Evolutionary conservation across 1,284 basidiomycete species (phyloP).

Genomic region (Tilletia caries): DNA sequence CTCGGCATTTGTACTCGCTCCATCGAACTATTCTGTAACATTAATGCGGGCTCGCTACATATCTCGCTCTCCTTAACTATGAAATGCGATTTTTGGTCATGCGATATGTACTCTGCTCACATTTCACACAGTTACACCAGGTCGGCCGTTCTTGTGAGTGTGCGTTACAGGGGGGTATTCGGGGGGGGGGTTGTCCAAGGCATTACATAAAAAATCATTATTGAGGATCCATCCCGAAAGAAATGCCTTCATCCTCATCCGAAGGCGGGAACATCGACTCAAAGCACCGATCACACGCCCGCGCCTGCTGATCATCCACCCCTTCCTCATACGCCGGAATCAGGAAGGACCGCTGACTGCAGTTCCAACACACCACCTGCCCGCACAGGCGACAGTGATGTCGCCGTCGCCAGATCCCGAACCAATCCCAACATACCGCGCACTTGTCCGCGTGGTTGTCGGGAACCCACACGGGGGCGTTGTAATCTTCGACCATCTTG

Average conservation of each 20-base stretch:
- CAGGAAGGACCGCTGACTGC: slow-evolving; percentile 56
- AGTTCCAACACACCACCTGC: slow-evolving; percentile 74
- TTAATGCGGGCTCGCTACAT: too few species aligned
- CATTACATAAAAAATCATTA: too few species aligned
- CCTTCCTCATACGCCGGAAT: slow-evolving; percentile 46
- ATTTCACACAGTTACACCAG: too few species aligned
- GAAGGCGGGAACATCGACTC: slow-evolving; percentile 68
- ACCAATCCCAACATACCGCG: slow-evolving; percentile 73
- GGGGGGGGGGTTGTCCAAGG: too few species aligned
- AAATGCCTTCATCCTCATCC: slow-evolving; percentile 4
- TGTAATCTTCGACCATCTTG: slow-evolving; percentile 72
- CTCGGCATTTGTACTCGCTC: too few species aligned
- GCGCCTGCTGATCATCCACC: slow-evolving; percentile 56
- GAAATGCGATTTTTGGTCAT: too few species aligned
- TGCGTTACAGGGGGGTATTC: too few species aligned
- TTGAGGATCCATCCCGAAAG: too few species aligned
- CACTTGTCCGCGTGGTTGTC: slow-evolving; percentile 75
- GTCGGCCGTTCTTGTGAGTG: too few species aligned
- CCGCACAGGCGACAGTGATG: slow-evolving; percentile 90
- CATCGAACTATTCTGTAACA: too few species aligned
- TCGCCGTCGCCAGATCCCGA: slow-evolving; percentile 75
- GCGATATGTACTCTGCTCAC: too few species aligned
- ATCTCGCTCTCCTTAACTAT: too few species aligned
- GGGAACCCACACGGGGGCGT: slow-evolving; percentile 87
- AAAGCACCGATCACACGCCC: slow-evolving; percentile 80